These are phyloP conservation scores for Waltiozyma sp. DNA, from an alignment of 1,139 yeast species.

Conservation along the genomic window DNA sequence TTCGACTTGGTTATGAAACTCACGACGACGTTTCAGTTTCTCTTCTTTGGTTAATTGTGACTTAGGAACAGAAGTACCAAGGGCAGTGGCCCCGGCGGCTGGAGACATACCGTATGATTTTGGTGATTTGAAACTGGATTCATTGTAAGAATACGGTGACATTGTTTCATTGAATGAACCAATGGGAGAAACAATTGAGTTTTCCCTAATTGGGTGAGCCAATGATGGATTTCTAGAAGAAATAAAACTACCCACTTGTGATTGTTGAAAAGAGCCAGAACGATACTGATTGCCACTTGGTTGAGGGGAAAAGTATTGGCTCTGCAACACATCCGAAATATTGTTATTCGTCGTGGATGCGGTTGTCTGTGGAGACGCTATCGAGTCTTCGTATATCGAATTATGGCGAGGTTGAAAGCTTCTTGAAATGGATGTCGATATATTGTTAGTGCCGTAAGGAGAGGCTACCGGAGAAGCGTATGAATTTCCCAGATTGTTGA, in stretches of 20 bases:
- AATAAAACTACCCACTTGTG: neutral
- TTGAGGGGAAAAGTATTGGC: slow-evolving; percentile 17
- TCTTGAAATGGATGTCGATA: slow-evolving; percentile 8
- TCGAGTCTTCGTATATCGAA: slow-evolving; percentile 15
- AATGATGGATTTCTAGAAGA: slow-evolving; percentile 5
- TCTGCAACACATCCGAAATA: slow-evolving; percentile 5
- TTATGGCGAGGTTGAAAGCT: slow-evolving; percentile 14
- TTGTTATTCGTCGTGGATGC: slow-evolving; percentile 1
- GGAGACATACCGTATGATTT: slow-evolving; percentile 17
- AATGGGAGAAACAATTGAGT: slow-evolving; percentile 10
- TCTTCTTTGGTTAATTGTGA: slow-evolving; percentile 54
- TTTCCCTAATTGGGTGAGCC: neutral
- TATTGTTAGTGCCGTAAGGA: slow-evolving; percentile 11
- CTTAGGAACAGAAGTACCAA: slow-evolving; percentile 25
- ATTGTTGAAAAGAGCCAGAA: neutral
- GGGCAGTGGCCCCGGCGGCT: slow-evolving; percentile 9
- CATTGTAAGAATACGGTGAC: slow-evolving; percentile 18
- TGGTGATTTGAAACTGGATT: slow-evolving; percentile 17
- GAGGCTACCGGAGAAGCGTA: slow-evolving; percentile 15
- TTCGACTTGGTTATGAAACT: slow-evolving; percentile 75
- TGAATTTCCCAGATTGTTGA: too few relatives aligned
- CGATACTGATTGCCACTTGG: slow-evolving; percentile 3
- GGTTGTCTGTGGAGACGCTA: slow-evolving; percentile 12
- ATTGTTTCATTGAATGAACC: slow-evolving; percentile 15
- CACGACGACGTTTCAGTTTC: slow-evolving; percentile 57